Conservation (phyloP, 192 early-diverging fungal species). For the Lobosporangium transversale region DNA sequence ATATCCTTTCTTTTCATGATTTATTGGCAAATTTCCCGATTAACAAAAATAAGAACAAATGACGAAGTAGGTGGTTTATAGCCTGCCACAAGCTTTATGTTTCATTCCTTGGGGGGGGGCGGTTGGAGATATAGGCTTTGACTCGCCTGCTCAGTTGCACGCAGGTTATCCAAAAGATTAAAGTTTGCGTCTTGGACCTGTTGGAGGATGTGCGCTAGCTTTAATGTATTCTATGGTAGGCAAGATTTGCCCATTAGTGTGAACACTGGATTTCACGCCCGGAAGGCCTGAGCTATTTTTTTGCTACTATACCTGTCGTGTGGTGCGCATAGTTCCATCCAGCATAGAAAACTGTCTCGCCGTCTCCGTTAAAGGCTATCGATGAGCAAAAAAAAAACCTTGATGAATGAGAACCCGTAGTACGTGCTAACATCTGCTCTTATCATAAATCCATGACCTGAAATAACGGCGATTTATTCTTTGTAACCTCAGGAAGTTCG, state of each 20-base stretch:
- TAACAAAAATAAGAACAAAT: too few relatives aligned
- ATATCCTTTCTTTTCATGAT: too few relatives aligned
- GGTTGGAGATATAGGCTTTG: constrained; percentile 23
- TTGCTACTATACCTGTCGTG: constrained; percentile 25
- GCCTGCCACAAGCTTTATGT: too few relatives aligned
- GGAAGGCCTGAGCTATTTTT: background rate
- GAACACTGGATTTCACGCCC: too few relatives aligned
- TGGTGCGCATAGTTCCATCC: constrained; percentile 30
- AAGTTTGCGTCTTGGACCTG: constrained; percentile 49
- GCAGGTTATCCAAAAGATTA: constrained; percentile 34
- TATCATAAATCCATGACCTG: too few relatives aligned
- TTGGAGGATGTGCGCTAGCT: constrained; percentile 10
- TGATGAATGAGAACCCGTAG: background rate
- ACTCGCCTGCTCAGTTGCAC: constrained; percentile 33
- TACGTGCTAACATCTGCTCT: too few relatives aligned
- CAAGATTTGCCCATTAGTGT: background rate
- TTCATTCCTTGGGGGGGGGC: too few relatives aligned
- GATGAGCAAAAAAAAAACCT: background rate
- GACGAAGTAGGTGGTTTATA: too few relatives aligned
- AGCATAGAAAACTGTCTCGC: constrained; percentile 33
- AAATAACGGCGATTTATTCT: too few relatives aligned
- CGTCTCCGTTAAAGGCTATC: constrained; percentile 28
- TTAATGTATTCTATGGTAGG: constrained; percentile 21
- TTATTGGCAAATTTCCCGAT: too few relatives aligned
- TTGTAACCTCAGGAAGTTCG: background rate